phyloP scores from a whole-genome alignment of 2,329 filamentous ascomycete species.

The Epichloe brachyelytri region DNA sequence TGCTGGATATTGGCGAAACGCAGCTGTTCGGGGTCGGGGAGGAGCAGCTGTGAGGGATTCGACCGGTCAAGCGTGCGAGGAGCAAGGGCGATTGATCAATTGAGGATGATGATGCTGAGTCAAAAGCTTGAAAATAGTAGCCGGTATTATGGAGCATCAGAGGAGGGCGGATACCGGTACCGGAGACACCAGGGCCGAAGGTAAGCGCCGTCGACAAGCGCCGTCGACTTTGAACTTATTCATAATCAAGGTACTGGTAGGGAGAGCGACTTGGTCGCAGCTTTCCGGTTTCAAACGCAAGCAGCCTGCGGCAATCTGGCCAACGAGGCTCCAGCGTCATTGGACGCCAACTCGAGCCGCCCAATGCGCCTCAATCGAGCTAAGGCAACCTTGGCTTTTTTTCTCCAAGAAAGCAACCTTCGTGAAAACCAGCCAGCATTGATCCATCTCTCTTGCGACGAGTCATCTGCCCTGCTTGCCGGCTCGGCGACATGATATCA shows the following conservation, averaged over 20 bases:
- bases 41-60: neutral
- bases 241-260: neutral
- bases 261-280: neutral
- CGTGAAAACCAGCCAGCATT: neutral
- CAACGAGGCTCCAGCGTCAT: constrained; percentile 1
- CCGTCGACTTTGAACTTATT: neutral
- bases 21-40: neutral
- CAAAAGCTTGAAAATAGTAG: neutral
- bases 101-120: neutral
- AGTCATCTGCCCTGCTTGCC: neutral
- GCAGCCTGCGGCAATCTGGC: neutral
- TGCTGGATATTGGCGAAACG: constrained; percentile 5
- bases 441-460: neutral
- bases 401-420: neutral
- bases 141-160: too few species aligned
- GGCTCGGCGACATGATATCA: constrained; percentile 15
- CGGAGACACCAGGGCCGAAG: constrained; percentile 5
- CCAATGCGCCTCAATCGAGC: too few species aligned
- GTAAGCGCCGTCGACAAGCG: constrained; percentile 2
- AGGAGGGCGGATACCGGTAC: constrained; percentile 3
- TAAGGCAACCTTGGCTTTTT: neutral
- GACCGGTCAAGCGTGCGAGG: neutral
- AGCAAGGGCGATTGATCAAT: neutral
- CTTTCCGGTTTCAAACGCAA: neutral
- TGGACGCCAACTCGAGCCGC: neutral